A percentile compares a stretch with the other conserved stretches of the same genome.
phyloP scores from a whole-genome alignment of 768 basidiomycete species.

The Roridomyces roridus region DNA sequence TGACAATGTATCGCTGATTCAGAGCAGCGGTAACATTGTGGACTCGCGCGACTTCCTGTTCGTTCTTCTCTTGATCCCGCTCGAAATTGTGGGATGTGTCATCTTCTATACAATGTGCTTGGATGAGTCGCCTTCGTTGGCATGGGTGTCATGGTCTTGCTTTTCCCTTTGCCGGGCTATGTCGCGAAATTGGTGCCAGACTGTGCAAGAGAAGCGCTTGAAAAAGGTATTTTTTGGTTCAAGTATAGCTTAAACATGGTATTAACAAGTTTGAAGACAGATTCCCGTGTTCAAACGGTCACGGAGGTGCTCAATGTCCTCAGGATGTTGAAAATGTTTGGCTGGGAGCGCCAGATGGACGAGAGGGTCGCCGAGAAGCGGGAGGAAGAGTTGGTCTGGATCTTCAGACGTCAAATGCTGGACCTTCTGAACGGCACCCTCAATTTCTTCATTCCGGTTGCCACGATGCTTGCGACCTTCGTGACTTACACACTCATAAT shows the following conservation, averaged over 20 bases:
- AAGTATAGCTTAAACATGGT: no score
- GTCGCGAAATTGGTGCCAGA: constrained; percentile 55
- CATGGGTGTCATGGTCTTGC: constrained; percentile 35
- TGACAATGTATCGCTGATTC: not conserved
- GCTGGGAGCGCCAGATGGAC: constrained; percentile 66
- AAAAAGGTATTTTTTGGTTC: no score
- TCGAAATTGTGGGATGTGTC: constrained; percentile 46
- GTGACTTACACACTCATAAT: constrained; percentile 49
- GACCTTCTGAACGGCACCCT: constrained; percentile 51
- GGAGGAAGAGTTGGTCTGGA: constrained; percentile 62
- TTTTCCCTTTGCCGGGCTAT: constrained; percentile 66
- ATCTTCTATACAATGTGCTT: constrained; percentile 54
- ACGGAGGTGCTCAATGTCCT: constrained; percentile 66
- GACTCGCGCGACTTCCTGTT: constrained; percentile 24
- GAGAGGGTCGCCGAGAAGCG: constrained; percentile 61
- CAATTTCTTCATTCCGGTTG: constrained; percentile 62
- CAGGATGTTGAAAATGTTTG: constrained; percentile 79
- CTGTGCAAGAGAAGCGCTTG: constrained; percentile 57
- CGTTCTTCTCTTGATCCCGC: constrained; percentile 35
- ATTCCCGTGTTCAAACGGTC: constrained; percentile 65
- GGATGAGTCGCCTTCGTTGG: constrained; percentile 68
- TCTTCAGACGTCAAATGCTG: constrained; percentile 50
- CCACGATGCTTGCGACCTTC: constrained; percentile 72
- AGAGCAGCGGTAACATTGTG: constrained; percentile 7
- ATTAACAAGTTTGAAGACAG: no score